Conservation (phyloP, 192 early-diverging fungal species). For the Funneliformis mosseae region DNA sequence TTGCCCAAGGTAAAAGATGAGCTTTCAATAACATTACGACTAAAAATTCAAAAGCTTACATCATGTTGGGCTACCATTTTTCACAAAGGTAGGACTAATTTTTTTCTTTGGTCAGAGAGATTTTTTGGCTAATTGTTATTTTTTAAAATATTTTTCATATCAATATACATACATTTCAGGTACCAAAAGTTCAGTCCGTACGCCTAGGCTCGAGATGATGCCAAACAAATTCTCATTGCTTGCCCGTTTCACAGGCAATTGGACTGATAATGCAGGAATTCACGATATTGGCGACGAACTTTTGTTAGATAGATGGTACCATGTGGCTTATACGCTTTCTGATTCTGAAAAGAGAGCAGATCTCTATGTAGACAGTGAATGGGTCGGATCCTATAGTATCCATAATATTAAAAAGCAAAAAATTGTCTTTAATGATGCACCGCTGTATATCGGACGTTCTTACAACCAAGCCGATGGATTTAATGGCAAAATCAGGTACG, state of each 20-base stretch:
- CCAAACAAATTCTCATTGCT: background rate
- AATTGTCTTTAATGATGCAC: conserved; percentile 16
- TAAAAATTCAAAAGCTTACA: background rate
- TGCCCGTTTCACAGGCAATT: conserved; percentile 15
- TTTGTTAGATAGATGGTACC: conserved; percentile 22
- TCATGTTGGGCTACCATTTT: background rate
- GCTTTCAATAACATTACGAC: conserved; percentile 1
- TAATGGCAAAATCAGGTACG: conserved; percentile 25
- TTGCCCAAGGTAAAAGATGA: conserved; percentile 12
- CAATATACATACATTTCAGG: background rate
- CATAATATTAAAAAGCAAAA: background rate
- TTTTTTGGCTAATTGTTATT: too few species aligned
- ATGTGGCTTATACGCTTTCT: conserved; percentile 23
- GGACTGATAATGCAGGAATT: conserved; percentile 7
- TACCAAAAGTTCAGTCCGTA: background rate
- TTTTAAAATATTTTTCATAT: background rate
- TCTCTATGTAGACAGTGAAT: conserved; percentile 14
- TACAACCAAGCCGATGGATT: background rate
- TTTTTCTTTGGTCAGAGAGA: background rate
- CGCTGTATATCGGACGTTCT: conserved; percentile 3
- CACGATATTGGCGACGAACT: background rate
- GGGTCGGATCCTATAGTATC: background rate
- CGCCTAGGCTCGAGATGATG: background rate
- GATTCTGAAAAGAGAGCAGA: conserved; percentile 18
- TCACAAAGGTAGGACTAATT: background rate